Percentiles rank a stretch among this genome's conserved stretches.
phyloP scores from a whole-genome alignment of 2,329 filamentous ascomycete species.

The Microsporum ferrugineum region DNA sequence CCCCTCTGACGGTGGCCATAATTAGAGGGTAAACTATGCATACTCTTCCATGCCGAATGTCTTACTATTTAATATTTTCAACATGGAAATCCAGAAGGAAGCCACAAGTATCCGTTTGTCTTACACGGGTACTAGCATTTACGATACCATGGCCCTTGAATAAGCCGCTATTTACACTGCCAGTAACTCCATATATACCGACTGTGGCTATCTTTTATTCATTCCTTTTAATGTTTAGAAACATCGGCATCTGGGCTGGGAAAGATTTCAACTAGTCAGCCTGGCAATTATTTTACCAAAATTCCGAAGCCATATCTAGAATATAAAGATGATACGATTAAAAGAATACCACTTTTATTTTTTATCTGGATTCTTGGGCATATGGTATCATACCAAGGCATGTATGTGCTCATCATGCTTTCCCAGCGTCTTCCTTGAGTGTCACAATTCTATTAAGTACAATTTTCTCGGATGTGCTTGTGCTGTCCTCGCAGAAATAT shows the following conservation, averaged over 20 bases:
- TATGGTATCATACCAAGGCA: neutral
- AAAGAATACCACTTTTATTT: neutral
- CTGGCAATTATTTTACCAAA: neutral
- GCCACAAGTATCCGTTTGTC: no score
- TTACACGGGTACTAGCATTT: no score
- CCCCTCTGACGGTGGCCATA: neutral
- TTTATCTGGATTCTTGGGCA: neutral
- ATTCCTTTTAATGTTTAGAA: neutral
- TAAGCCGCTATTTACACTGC: neutral
- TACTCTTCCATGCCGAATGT: neutral
- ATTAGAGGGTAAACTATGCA: neutral
- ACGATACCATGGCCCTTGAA: neutral
- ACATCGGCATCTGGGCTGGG: neutral
- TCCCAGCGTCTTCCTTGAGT: constrained; percentile 63
- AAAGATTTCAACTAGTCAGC: neutral
- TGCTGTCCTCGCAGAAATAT: constrained; percentile 69
- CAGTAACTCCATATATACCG: neutral
- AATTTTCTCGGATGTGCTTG: constrained; percentile 66
- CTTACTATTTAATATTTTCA: no score
- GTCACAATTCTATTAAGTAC: constrained; percentile 87
- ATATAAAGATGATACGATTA: neutral
- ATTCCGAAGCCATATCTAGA: neutral
- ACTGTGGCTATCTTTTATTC: neutral
- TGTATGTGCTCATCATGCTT: constrained; percentile 5
- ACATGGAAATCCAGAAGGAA: no score